Evolutionary conservation across 306 rosid genomes (phyloP).

Genomic region (Prunus dulcis): DNA sequence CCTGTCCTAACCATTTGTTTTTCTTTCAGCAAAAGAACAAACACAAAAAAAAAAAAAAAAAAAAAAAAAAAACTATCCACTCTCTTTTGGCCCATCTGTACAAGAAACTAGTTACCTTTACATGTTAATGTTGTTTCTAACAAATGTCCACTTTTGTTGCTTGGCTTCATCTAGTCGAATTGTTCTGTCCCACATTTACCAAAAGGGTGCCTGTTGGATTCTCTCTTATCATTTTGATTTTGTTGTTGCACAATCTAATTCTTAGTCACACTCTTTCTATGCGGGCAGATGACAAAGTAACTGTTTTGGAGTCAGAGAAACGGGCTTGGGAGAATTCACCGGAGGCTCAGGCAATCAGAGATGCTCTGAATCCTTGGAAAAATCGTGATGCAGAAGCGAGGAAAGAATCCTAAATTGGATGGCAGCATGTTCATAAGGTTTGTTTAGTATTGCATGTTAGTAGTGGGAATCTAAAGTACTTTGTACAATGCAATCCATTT

Average conservation of each 20-base stretch:
- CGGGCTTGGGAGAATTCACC: slow-evolving; percentile 77
- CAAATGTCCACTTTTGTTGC: neutral
- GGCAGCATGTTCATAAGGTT: slow-evolving; percentile 15
- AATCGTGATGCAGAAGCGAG: slow-evolving; percentile 23
- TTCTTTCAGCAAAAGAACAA: neutral
- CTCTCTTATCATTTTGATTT: neutral
- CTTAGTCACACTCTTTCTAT: neutral
- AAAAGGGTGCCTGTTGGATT: neutral
- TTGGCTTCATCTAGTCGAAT: neutral
- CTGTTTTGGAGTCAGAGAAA: slow-evolving; percentile 81
- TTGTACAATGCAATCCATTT: neutral
- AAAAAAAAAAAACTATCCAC: neutral
- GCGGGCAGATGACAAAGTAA: slow-evolving; percentile 82
- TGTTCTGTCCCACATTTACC: neutral
- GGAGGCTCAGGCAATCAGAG: slow-evolving; percentile 68
- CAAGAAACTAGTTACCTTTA: neutral
- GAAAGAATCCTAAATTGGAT: slow-evolving; percentile 25
- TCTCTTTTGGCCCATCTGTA: neutral
- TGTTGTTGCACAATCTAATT: slow-evolving; percentile 2
- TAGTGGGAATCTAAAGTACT: neutral
- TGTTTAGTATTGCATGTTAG: neutral
- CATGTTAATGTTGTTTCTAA: neutral
- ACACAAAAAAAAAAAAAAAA: no score
- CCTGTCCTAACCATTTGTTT: neutral
- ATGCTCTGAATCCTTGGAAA: slow-evolving; percentile 63